phyloP scores from a whole-genome alignment of 2,329 filamentous ascomycete species.

The Trichoderma sp. region DNA sequence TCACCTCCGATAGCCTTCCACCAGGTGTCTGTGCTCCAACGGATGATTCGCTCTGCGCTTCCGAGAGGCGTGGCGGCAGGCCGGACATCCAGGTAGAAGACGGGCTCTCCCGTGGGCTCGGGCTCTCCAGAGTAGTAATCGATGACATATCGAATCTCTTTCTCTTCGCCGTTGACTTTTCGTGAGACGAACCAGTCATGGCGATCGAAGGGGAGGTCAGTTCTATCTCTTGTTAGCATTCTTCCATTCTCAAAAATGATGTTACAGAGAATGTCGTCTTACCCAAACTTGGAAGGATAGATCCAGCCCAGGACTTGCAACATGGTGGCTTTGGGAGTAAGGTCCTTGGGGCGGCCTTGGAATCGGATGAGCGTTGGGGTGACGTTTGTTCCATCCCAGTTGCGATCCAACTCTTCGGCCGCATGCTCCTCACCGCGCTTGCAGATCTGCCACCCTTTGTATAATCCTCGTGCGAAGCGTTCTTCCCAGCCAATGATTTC shows the following conservation, averaged over 20 bases:
- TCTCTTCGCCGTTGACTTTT: slow-evolving; percentile 66
- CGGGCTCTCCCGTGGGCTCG: slow-evolving; percentile 77
- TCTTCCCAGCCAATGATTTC: slow-evolving; percentile 95
- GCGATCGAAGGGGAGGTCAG: slow-evolving; percentile 88
- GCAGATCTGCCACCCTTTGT: slow-evolving; percentile 73
- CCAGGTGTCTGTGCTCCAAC: slow-evolving; percentile 95
- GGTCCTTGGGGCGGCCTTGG: slow-evolving; percentile 83
- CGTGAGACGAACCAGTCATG: slow-evolving; percentile 96
- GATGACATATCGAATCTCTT: slow-evolving; percentile 91
- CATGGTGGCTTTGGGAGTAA: slow-evolving; percentile 89
- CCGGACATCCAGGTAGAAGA: slow-evolving; percentile 93
- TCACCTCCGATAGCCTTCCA: slow-evolving; percentile 81
- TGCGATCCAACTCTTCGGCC: slow-evolving; percentile 49
- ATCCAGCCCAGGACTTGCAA: slow-evolving; percentile 77
- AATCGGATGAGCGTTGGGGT: slow-evolving; percentile 82
- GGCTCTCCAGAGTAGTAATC: slow-evolving; percentile 90
- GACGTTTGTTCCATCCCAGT: slow-evolving; percentile 56
- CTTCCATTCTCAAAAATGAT: neutral
- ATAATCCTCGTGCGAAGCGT: slow-evolving; percentile 76
- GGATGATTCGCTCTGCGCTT: slow-evolving; percentile 78
- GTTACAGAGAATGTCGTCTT: slow-evolving; percentile 50
- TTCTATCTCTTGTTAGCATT: slow-evolving; percentile 50
- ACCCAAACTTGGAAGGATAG: slow-evolving; percentile 80
- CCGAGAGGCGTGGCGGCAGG: slow-evolving; percentile 83
- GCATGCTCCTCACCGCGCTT: slow-evolving; percentile 71